Base-by-base conservation (phyloP, 2,329 filamentous ascomycete species). In the Sclerotinia minor region DNA sequence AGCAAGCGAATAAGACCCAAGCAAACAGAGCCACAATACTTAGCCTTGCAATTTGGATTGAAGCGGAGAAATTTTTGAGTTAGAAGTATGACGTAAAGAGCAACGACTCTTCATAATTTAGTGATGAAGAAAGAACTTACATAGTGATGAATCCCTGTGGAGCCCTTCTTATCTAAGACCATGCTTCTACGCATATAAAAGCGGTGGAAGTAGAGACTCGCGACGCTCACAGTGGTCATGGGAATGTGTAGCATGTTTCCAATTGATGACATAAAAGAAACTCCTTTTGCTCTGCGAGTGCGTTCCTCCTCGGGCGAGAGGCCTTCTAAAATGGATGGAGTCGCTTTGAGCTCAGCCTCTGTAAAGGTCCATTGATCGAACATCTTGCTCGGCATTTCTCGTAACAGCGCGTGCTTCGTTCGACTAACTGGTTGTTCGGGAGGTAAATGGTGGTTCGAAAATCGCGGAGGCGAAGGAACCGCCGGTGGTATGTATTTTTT, bases 191-290 rank as follows among this genome's bases (percentile, higher is more conserved):
- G 89, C 92, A 98, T 97, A 77, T 93, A 94, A 78, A 97, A 98
- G 44, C 95, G 88, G 79, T 99, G 94, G 78, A 99, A 94, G 81
- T 96, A 98, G 54, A 97, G 90, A 24, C 92, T 91, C 0, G 95
- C 95, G 0, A 96, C 96, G 79, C 91, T 94, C 53, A 99, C 83
- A 0, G 95, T 98, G 67, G 95, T 87, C 78, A 97, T 94, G 17
- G 94, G 94, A 61, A 98, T 82, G 77, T 96, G 94, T 64, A 98
- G 85, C 82, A 97, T 88, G 72, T 96, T 92, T 71, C 94, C 95
- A 55, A 94, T 92, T 79, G 97, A 94, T 71, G 92, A 89, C 75
- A 99, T 96, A 80, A 99, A 99, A 78, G 97, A 96, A 76, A 97
- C 90, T 58, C 95, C 94, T 78, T 98, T 98, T 69, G 91, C 90